Percentiles rank a stretch among this genome's conserved stretches.
Conservation (phyloP, 2,329 filamentous ascomycete species). For the Xylariaceae sp. region DNA sequence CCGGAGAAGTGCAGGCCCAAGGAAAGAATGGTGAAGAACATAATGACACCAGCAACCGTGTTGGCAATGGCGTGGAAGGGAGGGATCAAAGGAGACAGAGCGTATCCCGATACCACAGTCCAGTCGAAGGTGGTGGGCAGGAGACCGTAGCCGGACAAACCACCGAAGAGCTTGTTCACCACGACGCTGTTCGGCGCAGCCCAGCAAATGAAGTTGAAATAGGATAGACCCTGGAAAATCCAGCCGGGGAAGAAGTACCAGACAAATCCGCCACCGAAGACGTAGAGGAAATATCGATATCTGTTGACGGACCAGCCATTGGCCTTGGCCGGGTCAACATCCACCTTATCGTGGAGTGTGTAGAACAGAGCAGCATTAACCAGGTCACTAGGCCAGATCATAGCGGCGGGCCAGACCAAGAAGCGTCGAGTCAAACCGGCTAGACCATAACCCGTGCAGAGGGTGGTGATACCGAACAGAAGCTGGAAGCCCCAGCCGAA, state of each 20-base stretch:
- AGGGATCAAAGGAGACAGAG: conserved; percentile 54
- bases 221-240: conserved; percentile 41
- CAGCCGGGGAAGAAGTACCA: conserved; percentile 52
- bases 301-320: conserved; percentile 58
- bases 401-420: conserved; percentile 57
- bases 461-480: conserved; percentile 56
- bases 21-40: conserved; percentile 56
- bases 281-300: conserved; percentile 54
- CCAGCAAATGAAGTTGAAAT: conserved; percentile 39
- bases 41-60: conserved; percentile 49
- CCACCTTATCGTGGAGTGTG: conserved; percentile 58
- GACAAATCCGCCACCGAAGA: conserved; percentile 42
- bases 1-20: conserved; percentile 57
- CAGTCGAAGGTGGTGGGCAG: conserved; percentile 66
- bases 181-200: conserved; percentile 57
- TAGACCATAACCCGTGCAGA: conserved; percentile 61
- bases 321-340: conserved; percentile 46
- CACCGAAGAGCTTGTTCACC: conserved; percentile 64
- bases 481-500: conserved; percentile 58
- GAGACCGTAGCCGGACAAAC: conserved; percentile 56
- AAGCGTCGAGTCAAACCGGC: conserved; percentile 58
- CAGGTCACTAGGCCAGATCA: conserved; percentile 60
- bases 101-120: conserved; percentile 56
- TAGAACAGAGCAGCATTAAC: conserved; percentile 61
- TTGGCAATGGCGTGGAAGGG: conserved; percentile 60